phyloP scores from a whole-genome alignment of 352 stramenopile genomes.

The Globisporangium parvum region DNA sequence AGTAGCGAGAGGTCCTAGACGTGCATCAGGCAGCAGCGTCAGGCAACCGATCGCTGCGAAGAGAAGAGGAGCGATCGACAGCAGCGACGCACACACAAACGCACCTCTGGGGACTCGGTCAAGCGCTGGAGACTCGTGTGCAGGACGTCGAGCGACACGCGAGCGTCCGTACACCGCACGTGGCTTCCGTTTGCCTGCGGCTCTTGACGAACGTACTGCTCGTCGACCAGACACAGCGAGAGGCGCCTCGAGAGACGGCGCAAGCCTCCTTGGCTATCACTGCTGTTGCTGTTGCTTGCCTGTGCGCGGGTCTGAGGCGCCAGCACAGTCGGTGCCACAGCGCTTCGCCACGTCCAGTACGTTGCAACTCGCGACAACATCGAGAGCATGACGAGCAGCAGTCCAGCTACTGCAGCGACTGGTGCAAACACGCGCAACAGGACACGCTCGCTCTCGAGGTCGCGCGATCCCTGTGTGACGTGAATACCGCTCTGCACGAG shows the following conservation, averaged over 20 bases:
- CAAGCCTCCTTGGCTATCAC: neutral
- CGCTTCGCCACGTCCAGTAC: neutral
- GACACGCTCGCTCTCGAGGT: slow-evolving; percentile 8
- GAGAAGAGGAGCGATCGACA: neutral
- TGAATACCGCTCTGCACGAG: slow-evolving; percentile 5
- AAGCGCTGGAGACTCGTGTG: slow-evolving; percentile 11
- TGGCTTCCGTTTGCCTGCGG: neutral
- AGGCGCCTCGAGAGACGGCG: slow-evolving; percentile 5
- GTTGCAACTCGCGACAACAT: neutral
- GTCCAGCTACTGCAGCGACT: neutral
- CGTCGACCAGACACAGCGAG: slow-evolving; percentile 8
- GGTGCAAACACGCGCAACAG: slow-evolving; percentile 5
- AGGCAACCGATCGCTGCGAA: neutral
- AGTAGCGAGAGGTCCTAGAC: slow-evolving; percentile 11
- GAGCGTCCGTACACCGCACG: no score
- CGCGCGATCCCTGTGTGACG: neutral
- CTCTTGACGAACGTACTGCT: slow-evolving; percentile 7
- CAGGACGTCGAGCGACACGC: slow-evolving; percentile 4
- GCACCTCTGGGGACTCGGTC: slow-evolving; percentile 8
- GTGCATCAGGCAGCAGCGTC: neutral
- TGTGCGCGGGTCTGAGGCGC: neutral
- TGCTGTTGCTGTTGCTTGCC: neutral
- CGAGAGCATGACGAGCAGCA: neutral
- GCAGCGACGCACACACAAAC: neutral
- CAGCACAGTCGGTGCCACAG: neutral